Percentiles rank a stretch among this genome's conserved stretches.
These are phyloP conservation scores for Apiospora sp. DNA, from an alignment of 2,329 filamentous ascomycete genomes.

Conservation along the genomic window DNA sequence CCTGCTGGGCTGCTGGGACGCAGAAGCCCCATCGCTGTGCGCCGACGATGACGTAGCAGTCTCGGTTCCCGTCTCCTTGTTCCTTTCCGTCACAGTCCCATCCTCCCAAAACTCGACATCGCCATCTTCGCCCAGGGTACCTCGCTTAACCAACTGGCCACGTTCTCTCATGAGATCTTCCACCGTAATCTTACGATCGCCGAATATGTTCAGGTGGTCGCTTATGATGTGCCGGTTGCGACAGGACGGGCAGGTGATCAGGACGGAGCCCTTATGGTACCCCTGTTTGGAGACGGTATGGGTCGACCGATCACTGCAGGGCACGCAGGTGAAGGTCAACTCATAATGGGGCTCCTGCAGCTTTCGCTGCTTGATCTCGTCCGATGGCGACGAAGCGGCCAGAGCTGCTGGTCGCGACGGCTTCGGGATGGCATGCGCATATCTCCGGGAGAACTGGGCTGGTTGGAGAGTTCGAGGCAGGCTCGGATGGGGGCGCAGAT, in stretches of 20 bases:
- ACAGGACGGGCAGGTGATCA: conserved; percentile 89
- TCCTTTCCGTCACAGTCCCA: conserved; percentile 51
- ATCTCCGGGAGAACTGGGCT: conserved; percentile 32
- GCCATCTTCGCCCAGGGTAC: conserved; percentile 77
- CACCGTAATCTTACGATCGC: conserved; percentile 72
- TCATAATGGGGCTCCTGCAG: conserved; percentile 74
- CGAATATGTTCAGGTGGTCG: conserved; percentile 85
- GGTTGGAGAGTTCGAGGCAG: conserved; percentile 38
- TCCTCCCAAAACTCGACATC: conserved; percentile 94
- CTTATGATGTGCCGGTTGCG: conserved; percentile 89
- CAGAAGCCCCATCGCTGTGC: background rate
- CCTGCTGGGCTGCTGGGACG: background rate
- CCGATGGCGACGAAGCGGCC: conserved; percentile 7
- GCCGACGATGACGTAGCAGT: background rate
- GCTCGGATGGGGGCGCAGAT: conserved; percentile 35
- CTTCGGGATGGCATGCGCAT: conserved; percentile 41
- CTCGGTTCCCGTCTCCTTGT: conserved; percentile 1
- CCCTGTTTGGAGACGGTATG: conserved; percentile 93
- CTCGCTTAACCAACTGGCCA: conserved; percentile 76
- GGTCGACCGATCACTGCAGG: conserved; percentile 80
- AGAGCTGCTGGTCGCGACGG: conserved; percentile 31
- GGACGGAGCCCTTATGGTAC: conserved; percentile 87
- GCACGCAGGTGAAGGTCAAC: conserved; percentile 91
- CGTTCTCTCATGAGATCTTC: conserved; percentile 81
- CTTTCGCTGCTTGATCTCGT: conserved; percentile 39